Evolutionary conservation across 768 basidiomycete species (phyloP), one percentile per base, ranked within the genome.

Genomic region (Leucocoprinus birnbaumii): DNA sequence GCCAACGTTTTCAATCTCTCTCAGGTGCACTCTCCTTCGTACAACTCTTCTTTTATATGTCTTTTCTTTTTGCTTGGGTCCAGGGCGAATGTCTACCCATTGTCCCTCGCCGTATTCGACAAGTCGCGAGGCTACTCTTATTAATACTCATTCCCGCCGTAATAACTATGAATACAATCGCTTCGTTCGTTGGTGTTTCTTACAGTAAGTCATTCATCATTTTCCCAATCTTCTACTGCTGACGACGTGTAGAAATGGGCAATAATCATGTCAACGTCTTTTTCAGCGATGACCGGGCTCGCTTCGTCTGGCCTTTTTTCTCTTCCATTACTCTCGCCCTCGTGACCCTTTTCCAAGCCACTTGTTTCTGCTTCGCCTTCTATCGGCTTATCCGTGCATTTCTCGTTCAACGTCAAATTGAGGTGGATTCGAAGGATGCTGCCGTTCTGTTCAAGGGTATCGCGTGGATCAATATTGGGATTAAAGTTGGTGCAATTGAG

Each of bases 401-500:
- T 46, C 35, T 81, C 9, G 71, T 79, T 50, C 80, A 82, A 62
- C 79, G 79, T 16, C 69, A 69, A 6, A 80, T 85, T 48, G 82
- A 86, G 56, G 65, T 67, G 1, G 63, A 72, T 6, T 68, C 68
- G 10, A 70, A 71, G 43, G 76, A 80, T 55, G 71, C 76, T 51
- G 66, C 70, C 0, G 79, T 83, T 64, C 66, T 80, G 18, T 71
- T 85, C 59, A 78, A 75, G 55, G 90, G 89, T 9, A 77, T 81
- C 9, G 80, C 73, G 16, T 91, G 87, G 88, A 73, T 90, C 43
- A 70, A 77, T n/a, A 70, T 63, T 0, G 87, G 81, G 2, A 63
- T 87, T 53, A 79, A 82, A 62, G 62, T 91, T 22, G 86, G 87
- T 9, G 80, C 80, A 2, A 64, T 85, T 45, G 90, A 92, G 67